phyloP scores from a whole-genome alignment of 2,329 filamentous ascomycete genomes.

The Lecanicillium sp. region DNA sequence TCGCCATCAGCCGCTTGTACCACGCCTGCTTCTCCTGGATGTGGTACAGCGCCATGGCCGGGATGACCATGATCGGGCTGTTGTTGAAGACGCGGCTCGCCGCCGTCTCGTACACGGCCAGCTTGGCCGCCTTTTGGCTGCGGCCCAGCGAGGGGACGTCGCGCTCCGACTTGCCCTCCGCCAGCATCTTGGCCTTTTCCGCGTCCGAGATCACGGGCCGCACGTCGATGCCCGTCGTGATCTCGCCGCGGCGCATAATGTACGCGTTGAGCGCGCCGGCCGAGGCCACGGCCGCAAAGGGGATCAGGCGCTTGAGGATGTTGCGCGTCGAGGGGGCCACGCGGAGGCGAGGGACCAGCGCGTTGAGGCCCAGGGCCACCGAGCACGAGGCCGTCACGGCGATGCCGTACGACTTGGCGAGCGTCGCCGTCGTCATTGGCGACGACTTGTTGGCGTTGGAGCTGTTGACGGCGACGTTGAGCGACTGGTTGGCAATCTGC shows the following conservation, averaged over 20 bases:
- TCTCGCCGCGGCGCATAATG: slow-evolving; percentile 96
- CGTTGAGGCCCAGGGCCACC: slow-evolving; percentile 87
- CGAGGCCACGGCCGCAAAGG: slow-evolving; percentile 89
- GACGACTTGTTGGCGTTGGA: slow-evolving; percentile 98
- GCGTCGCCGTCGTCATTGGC: slow-evolving; percentile 71
- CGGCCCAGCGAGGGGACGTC: slow-evolving; percentile 72
- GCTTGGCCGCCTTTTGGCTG: slow-evolving; percentile 76
- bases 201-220: slow-evolving; percentile 71
- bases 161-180: slow-evolving; percentile 55
- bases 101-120: slow-evolving; percentile 91
- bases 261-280: slow-evolving; percentile 93
- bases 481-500: slow-evolving; percentile 94
- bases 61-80: slow-evolving; percentile 94
- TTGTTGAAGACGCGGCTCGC: slow-evolving; percentile 87
- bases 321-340: slow-evolving; percentile 69
- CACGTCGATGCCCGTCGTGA: slow-evolving; percentile 85
- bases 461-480: slow-evolving; percentile 97
- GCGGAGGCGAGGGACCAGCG: slow-evolving; percentile 78
- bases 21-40: slow-evolving; percentile 55
- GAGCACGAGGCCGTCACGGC: slow-evolving; percentile 91
- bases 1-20: slow-evolving; percentile 44
- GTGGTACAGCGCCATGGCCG: slow-evolving; percentile 76
- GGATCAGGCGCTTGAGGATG: slow-evolving; percentile 80
- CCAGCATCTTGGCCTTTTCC: slow-evolving; percentile 54
- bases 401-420: slow-evolving; percentile 84